A percentile compares a stretch with the other conserved stretches of the same genome.
These are phyloP conservation scores for Eucalyptus cloeziana DNA, from an alignment of 345 rosid species.

Conservation along the genomic window DNA sequence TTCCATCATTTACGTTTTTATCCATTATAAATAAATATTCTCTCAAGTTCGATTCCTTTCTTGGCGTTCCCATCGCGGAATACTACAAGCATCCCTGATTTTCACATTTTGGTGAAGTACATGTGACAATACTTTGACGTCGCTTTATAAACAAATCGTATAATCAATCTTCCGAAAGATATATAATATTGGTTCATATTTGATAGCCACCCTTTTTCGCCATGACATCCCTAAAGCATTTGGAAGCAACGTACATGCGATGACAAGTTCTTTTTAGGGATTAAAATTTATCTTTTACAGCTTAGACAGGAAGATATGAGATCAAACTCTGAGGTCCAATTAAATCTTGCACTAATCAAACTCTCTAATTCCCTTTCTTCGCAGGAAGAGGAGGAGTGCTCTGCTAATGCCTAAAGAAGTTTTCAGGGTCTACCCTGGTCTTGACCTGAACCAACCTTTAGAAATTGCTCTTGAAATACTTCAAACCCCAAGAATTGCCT, in stretches of 20 bases:
- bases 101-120: no score
- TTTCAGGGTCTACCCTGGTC: slow-evolving; percentile 9
- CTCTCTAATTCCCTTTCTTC: neutral
- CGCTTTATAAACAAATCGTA: neutral
- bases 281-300: neutral
- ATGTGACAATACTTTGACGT: neutral
- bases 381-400: slow-evolving; percentile 10
- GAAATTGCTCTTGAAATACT: slow-evolving; percentile 5
- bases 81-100: no score
- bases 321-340: neutral
- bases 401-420: slow-evolving; percentile 21
- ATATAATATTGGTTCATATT: neutral
- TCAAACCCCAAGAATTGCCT: slow-evolving; percentile 6
- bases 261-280: neutral
- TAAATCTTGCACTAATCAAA: neutral
- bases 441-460: slow-evolving; percentile 13
- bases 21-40: no score
- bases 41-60: no score
- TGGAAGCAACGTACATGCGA: neutral
- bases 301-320: neutral
- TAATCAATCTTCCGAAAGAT: neutral
- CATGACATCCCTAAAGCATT: neutral
- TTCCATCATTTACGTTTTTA: no score
- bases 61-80: no score
- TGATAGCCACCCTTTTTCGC: neutral